Conservation (phyloP, 352 stramenopile species). For the Pythium brachiatum region DNA sequence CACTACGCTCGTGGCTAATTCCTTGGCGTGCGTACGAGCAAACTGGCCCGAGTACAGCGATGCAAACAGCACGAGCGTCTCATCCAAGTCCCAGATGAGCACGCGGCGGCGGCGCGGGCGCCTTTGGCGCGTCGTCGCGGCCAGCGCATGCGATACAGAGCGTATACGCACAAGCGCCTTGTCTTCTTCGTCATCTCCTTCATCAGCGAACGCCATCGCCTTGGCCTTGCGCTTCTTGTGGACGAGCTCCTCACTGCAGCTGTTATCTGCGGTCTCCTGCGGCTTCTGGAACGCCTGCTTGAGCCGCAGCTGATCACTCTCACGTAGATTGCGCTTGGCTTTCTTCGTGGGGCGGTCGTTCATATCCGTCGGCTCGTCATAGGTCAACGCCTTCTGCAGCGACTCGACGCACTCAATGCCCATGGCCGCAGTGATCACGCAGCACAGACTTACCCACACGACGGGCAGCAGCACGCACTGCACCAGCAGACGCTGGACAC, state of each 20-base stretch:
- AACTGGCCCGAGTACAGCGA: constrained; percentile 78
- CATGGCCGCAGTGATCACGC: constrained; percentile 45
- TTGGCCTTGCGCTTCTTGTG: not conserved
- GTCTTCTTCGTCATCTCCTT: not conserved
- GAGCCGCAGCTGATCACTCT: not conserved
- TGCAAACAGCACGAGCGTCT: constrained; percentile 80
- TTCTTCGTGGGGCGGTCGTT: constrained; percentile 21
- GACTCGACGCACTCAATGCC: constrained; percentile 63
- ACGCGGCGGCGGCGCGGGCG: constrained; percentile 33
- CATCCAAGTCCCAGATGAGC: constrained; percentile 82
- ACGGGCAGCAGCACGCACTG: constrained; percentile 62
- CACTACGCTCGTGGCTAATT: constrained; percentile 50
- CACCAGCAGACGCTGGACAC: constrained; percentile 35
- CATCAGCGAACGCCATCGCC: not conserved
- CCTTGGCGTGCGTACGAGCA: constrained; percentile 56
- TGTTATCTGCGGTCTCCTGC: not conserved
- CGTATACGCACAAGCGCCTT: not conserved
- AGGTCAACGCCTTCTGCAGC: constrained; percentile 26
- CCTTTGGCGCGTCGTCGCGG: not conserved
- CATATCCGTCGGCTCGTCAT: not conserved
- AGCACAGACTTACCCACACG: constrained; percentile 63
- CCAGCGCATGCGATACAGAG: not conserved
- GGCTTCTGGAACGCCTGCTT: constrained; percentile 5
- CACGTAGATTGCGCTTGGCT: constrained; percentile 7
- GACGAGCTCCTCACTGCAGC: not conserved